These are phyloP conservation scores for Uncinocarpus reesii DNA, from an alignment of 2,329 filamentous ascomycete species.

Conservation along the genomic window DNA sequence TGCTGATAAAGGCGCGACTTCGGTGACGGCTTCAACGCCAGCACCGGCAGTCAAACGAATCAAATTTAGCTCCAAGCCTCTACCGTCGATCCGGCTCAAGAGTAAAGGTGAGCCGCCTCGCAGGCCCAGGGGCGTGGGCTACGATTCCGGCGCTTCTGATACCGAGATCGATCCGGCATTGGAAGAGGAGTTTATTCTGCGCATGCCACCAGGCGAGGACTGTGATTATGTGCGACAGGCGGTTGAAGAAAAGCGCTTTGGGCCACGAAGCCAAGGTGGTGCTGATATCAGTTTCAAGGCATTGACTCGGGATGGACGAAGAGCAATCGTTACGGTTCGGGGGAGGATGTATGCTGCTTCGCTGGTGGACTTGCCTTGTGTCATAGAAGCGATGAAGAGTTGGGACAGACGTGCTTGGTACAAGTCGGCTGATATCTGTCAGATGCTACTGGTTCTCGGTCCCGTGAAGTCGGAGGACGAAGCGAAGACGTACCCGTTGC, in stretches of 20 bases:
- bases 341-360: conserved; percentile 64
- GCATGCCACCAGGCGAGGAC: conserved; percentile 77
- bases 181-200: conserved; percentile 79
- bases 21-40: conserved; percentile 4
- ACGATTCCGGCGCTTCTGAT: conserved; percentile 92
- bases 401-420: conserved; percentile 83
- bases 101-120: conserved; percentile 58
- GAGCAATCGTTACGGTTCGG: conserved; percentile 61
- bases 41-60: conserved; percentile 26
- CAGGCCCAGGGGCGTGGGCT: conserved; percentile 72
- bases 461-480: conserved; percentile 56
- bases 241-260: conserved; percentile 67
- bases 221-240: conserved; percentile 70
- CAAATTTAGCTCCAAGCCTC: conserved; percentile 29
- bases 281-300: conserved; percentile 75
- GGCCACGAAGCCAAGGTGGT: conserved; percentile 54
- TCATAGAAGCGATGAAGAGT: conserved; percentile 84
- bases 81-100: conserved; percentile 48
- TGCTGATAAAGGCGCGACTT: conserved; percentile 4
- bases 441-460: conserved; percentile 75
- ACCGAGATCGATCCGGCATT: conserved; percentile 76
- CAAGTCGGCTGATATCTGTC: conserved; percentile 78
- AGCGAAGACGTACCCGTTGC: conserved; percentile 56
- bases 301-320: conserved; percentile 56
- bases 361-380: conserved; percentile 73